A percentile compares a stretch with the other conserved stretches of the same genome.
These are phyloP conservation scores for Pythium inflatum DNA, from an alignment of 352 stramenopile species.

Conservation along the genomic window DNA sequence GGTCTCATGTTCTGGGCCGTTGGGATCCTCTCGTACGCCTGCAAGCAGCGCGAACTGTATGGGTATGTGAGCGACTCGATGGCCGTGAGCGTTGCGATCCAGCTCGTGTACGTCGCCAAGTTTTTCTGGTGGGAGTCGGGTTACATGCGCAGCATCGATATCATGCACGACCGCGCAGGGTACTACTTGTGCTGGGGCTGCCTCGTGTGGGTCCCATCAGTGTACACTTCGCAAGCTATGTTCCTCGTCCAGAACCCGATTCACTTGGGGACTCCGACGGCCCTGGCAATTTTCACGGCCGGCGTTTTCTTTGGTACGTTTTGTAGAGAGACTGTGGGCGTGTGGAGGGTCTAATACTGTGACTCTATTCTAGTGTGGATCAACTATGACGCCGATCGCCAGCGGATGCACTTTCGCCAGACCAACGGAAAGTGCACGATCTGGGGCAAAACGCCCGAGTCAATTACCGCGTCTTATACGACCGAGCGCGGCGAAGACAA, in stretches of 20 bases:
- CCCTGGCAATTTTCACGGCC: slow-evolving; percentile 63
- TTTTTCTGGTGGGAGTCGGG: slow-evolving; percentile 97
- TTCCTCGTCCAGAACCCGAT: slow-evolving; percentile 93
- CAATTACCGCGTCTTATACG: slow-evolving; percentile 93
- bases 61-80: slow-evolving; percentile 88
- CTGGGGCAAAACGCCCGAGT: slow-evolving; percentile 92
- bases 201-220: slow-evolving; percentile 95
- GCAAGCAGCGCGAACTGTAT: slow-evolving; percentile 83
- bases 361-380: slow-evolving; percentile 71
- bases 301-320: slow-evolving; percentile 78
- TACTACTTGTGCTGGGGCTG: slow-evolving; percentile 98
- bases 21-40: slow-evolving; percentile 90
- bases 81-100: slow-evolving; percentile 82
- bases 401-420: slow-evolving; percentile 93
- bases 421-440: slow-evolving; percentile 87
- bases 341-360: background rate
- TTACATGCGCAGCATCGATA: slow-evolving; percentile 99
- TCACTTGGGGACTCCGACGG: slow-evolving; percentile 47
- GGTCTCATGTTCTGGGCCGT: slow-evolving; percentile 98
- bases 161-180: slow-evolving; percentile 94
- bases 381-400: slow-evolving; percentile 96
- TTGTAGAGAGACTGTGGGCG: too few relatives aligned
- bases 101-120: slow-evolving; percentile 97
- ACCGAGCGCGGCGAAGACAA: slow-evolving; percentile 89
- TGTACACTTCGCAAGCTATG: slow-evolving; percentile 96